Evolutionary conservation across 2,329 filamentous ascomycete species (phyloP).

Genomic region (Orbilia brochopaga): DNA sequence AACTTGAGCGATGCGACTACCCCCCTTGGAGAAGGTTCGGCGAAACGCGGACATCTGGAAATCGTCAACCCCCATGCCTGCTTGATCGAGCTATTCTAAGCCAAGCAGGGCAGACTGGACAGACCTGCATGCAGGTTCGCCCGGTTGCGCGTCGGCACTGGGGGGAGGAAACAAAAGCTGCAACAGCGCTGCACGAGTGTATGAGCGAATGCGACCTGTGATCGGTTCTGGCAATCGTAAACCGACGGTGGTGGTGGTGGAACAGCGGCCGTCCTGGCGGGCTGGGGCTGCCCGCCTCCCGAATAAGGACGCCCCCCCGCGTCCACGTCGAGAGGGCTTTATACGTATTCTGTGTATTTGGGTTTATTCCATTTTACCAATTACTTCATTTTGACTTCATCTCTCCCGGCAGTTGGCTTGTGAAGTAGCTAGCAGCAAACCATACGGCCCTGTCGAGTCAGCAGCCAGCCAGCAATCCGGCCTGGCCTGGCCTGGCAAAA

Average conservation of each 20-base stretch:
- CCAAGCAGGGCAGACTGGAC: not conserved
- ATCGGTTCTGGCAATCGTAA: not conserved
- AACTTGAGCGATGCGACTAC: slow-evolving; percentile 26
- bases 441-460: too few species aligned
- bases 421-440: too few species aligned
- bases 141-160: not conserved
- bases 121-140: not conserved
- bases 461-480: too few species aligned
- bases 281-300: slow-evolving; percentile 30
- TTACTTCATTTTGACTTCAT: too few species aligned
- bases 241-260: not conserved
- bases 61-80: slow-evolving; percentile 33
- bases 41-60: slow-evolving; percentile 37
- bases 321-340: too few species aligned
- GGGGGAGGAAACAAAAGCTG: too few species aligned
- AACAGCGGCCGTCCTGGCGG: too few species aligned
- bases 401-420: too few species aligned
- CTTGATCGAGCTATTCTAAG: not conserved
- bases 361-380: too few species aligned
- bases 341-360: too few species aligned
- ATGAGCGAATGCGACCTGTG: too few species aligned
- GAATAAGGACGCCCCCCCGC: slow-evolving; percentile 42
- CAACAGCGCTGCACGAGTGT: not conserved
- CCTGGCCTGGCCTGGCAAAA: not conserved
- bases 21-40: slow-evolving; percentile 47